Evolutionary conservation across 169 alveolate species (phyloP), one percentile per base, ranked within the genome.

Genomic region (Babesia caballi): DNA sequence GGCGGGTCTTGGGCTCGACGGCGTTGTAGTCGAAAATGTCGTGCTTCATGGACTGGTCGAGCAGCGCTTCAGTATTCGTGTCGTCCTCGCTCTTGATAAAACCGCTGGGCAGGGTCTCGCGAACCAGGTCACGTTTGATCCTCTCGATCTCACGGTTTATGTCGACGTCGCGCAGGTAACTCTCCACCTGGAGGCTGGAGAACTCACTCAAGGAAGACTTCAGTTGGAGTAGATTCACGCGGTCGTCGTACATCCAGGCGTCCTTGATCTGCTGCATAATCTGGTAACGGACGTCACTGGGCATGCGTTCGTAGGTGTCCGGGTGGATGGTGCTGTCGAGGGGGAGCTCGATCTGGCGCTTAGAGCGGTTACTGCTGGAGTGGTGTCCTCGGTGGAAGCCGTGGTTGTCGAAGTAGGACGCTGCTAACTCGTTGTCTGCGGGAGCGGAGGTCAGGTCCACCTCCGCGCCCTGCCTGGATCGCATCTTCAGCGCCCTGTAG

Each of bases 61-160:
- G 17, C 23, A 21, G 36, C n/a, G 4, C 46, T 8, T 67, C 68
- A 7, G 52, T 6, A 28, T 41, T n/a, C 40, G 27, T n/a, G 38
- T 19, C 53, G 27, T 35, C 25, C 1, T 63, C 73, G 25, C n/a
- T 63, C 50, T 63, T 63, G 11, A 63, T 2, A 1, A 8, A 8
- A 41, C 71, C 71, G 21, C 17, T 30, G 1, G 51, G 52, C 17
- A 14, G 4, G 7, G 42, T 47, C 36, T 90, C 85, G 44, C 68
- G 80, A 0, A 91, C 84, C 85, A 84, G 76, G 28, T 75, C 80
- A 12, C 69, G 85, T 49, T 89, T 91, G 53, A 91, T 61, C 51
- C 68, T 84, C 63, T 91, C 95, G n/a, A 91, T 90, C 83, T 91
- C 95, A 30, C 84, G 88, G 33, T 89, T 91, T 3, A 91, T 91